A percentile compares a stretch with the other conserved stretches of the same genome.
Evolutionary conservation across 768 basidiomycete genomes (phyloP).

Genomic region (Coprinopsis cinerea): DNA sequence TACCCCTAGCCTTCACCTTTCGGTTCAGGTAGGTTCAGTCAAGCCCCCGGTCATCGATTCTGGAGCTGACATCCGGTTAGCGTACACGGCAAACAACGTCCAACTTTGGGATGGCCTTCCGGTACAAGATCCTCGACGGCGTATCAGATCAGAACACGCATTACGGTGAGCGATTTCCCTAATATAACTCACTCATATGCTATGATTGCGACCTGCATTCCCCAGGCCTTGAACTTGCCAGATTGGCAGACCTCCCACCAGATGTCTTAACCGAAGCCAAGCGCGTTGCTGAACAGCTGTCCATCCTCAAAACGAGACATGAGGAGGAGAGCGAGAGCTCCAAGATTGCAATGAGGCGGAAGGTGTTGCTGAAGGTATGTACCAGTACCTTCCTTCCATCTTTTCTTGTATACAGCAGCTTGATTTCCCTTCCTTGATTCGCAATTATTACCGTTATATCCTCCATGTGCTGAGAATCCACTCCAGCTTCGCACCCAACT

Average conservation of each 20-base stretch:
- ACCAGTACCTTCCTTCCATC: neutral
- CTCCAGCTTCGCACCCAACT: conserved; percentile 68
- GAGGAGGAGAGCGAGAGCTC: conserved; percentile 59
- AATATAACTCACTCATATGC: neutral
- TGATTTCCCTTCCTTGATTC: too few relatives aligned
- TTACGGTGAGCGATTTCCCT: conserved; percentile 47
- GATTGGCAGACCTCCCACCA: conserved; percentile 76
- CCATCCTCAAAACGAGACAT: conserved; percentile 48
- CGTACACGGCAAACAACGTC: conserved; percentile 45
- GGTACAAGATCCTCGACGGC: conserved; percentile 83
- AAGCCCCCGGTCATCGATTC: neutral
- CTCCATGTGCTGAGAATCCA: too few relatives aligned
- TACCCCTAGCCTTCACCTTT: conserved; percentile 66
- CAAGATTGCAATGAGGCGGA: conserved; percentile 55
- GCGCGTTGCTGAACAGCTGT: conserved; percentile 54
- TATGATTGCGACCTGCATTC: neutral
- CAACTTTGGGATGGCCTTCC: conserved; percentile 66
- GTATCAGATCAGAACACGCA: conserved; percentile 54
- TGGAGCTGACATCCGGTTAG: conserved; percentile 27
- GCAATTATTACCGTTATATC: too few relatives aligned
- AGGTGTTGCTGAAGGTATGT: conserved; percentile 61
- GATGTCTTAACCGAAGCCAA: conserved; percentile 62
- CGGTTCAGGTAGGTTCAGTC: conserved; percentile 53
- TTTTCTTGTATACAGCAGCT: too few relatives aligned
- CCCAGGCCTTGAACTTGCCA: conserved; percentile 82